Percentiles rank a stretch among this genome's conserved stretches.
phyloP scores from a whole-genome alignment of 2,329 filamentous ascomycete genomes.

The Paraconiothyrium sp. region DNA sequence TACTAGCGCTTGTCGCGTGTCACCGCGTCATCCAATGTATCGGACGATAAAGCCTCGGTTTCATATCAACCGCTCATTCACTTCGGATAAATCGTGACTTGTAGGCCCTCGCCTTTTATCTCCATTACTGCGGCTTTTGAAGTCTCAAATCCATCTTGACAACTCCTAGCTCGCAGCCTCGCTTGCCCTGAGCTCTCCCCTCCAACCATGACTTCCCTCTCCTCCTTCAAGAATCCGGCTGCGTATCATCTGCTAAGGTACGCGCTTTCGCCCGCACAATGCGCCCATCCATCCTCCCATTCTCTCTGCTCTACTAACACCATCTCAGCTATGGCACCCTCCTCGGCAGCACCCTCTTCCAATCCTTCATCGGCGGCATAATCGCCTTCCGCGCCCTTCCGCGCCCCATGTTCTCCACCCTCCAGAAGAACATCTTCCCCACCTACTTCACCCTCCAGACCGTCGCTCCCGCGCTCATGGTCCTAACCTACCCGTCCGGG shows the following conservation, averaged over 20 bases:
- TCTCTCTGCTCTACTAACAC: neutral
- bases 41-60: neutral
- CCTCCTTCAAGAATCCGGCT: constrained; percentile 67
- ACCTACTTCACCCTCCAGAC: constrained; percentile 90
- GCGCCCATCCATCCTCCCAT: neutral
- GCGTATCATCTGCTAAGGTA: constrained; percentile 83
- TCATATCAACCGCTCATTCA: neutral
- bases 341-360: constrained; percentile 86
- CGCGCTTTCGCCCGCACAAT: neutral
- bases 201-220: constrained; percentile 55
- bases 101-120: neutral
- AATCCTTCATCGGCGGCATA: constrained; percentile 80
- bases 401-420: constrained; percentile 79
- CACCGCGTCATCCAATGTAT: constrained; percentile 5
- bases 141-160: neutral
- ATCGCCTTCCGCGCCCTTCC: constrained; percentile 80
- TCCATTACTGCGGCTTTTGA: neutral
- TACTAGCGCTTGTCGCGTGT: constrained; percentile 12
- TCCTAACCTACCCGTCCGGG: constrained; percentile 75
- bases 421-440: constrained; percentile 82
- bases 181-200: neutral
- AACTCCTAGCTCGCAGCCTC: neutral
- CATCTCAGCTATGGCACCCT: constrained; percentile 80
- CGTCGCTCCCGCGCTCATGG: constrained; percentile 74
- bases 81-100: neutral